Conservation (phyloP, 176 grass and related monocot genomes). For the Elaeis guineensis region DNA sequence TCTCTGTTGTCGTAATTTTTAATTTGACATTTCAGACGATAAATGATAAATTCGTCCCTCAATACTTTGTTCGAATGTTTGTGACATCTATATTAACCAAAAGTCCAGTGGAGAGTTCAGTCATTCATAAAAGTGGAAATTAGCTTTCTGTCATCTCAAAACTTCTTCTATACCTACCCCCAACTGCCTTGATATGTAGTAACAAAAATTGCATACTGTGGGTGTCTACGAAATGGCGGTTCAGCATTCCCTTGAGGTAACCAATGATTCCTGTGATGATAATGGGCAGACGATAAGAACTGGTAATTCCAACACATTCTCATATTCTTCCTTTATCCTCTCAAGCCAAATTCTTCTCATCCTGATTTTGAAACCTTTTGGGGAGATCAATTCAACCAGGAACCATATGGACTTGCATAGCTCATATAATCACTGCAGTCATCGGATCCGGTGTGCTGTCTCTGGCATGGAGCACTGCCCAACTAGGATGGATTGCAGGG, state of each 20-base stretch:
- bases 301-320: slow-evolving; percentile 19
- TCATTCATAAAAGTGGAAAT: no score
- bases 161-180: no score
- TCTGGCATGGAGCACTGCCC: slow-evolving; percentile 56
- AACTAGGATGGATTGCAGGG: slow-evolving; percentile 48
- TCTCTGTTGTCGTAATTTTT: no score
- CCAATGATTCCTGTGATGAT: slow-evolving; percentile 16
- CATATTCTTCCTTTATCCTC: neutral
- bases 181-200: no score
- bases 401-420: slow-evolving; percentile 49
- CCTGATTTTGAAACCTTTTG: neutral
- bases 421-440: slow-evolving; percentile 60
- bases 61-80: no score
- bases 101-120: no score
- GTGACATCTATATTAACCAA: no score
- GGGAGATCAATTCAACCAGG: slow-evolving; percentile 17
- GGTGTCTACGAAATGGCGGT: slow-evolving; percentile 20
- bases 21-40: no score
- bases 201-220: neutral
- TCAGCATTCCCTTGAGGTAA: slow-evolving; percentile 24
- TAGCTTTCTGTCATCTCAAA: no score
- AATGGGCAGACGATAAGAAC: slow-evolving; percentile 23
- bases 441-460: slow-evolving; percentile 61
- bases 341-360: neutral
- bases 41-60: no score